Base-by-base conservation (phyloP, 1,284 basidiomycete species). In the Sporisorium reilianum region DNA sequence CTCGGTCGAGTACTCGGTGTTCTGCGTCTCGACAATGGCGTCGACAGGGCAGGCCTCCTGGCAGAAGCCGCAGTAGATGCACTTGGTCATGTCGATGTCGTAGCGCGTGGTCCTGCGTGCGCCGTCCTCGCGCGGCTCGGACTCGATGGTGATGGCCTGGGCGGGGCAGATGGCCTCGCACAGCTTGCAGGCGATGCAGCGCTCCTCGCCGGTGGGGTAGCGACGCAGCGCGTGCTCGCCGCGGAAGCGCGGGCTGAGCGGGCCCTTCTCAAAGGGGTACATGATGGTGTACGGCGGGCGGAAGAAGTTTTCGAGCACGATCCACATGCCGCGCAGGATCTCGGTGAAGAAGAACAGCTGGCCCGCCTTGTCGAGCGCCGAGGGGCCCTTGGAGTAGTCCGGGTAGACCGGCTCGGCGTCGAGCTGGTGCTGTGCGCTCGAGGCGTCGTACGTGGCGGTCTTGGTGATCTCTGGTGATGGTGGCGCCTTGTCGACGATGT, bases 121-220 rank as follows among this genome's bases (percentile, higher is more conserved):
- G 59, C 97, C 97, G 85, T 99, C 97, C 85, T 91, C 88, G 77
- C 97, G 91, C 57, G 95, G 91, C 87, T 99, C 97, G 74, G 93
- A 95, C 87, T 99, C 97, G 83, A 99, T 99, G 28, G 97, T 99
- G 85, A 99, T 99, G 20, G 97, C 97, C 86, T 98, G 97, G 26
- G 97, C 97, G 45, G 97, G 96, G 86, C 96, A 99, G 81, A 99
- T 99, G 48, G 97, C 96, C 86, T 99, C 97, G 85, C 97, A 99
- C 26, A 99, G 90, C 87, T 99, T 99, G 88, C 97, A 99, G 41
- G 97, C 73, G 55, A 99, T 99, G 87, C 97, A 99, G 58, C 97
- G 90, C 86, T 99, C 97, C 88, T 99, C 97, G 40, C 97, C 97
- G 73, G 93, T 96, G 20, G 97, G 95, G 87, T 99, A 99, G 83